These are phyloP conservation scores for Penicillium sp. DNA, from an alignment of 2,329 filamentous ascomycete species.

Conservation along the genomic window DNA sequence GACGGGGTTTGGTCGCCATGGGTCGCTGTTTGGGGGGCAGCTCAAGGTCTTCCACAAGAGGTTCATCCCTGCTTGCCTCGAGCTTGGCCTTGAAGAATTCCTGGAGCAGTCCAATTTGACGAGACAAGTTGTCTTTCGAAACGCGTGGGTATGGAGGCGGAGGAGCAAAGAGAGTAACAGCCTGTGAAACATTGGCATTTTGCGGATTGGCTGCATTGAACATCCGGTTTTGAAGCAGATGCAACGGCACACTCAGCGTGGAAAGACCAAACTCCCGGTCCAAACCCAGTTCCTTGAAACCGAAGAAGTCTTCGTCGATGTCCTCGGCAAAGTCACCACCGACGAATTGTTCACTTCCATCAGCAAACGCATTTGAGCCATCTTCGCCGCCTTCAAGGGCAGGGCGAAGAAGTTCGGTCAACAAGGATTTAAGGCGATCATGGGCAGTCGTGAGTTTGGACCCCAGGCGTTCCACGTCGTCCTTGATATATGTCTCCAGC, in stretches of 20 bases:
- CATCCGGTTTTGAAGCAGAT: conserved; percentile 88
- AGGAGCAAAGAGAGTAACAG: conserved; percentile 57
- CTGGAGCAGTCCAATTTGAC: conserved; percentile 82
- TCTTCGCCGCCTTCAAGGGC: conserved; percentile 81
- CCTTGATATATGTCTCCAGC: conserved; percentile 82
- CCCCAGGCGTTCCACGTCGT: conserved; percentile 85
- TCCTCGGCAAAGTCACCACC: conserved; percentile 97
- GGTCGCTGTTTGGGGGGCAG: conserved; percentile 83
- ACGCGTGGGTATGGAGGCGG: conserved; percentile 74
- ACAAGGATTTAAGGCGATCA: conserved; percentile 89
- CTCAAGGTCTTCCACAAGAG: conserved; percentile 91
- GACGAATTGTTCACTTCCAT: conserved; percentile 95
- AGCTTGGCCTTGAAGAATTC: conserved; percentile 90
- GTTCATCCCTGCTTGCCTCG: conserved; percentile 76
- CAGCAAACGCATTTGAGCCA: conserved; percentile 87
- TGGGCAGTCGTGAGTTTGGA: conserved; percentile 80
- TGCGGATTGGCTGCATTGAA: conserved; percentile 81
- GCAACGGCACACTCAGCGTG: conserved; percentile 85
- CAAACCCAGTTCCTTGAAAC: conserved; percentile 91
- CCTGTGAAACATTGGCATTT: conserved; percentile 53
- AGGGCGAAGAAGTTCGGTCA: conserved; percentile 89
- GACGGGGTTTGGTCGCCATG: conserved; percentile 43
- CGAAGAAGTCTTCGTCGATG: conserved; percentile 97
- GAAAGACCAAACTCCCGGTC: conserved; percentile 87
- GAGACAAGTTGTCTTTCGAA: conserved; percentile 71